Percentiles rank a stretch among this genome's conserved stretches.
Evolutionary conservation across 306 rosid genomes (phyloP).

Genomic region (Vigna nakashimae): DNA sequence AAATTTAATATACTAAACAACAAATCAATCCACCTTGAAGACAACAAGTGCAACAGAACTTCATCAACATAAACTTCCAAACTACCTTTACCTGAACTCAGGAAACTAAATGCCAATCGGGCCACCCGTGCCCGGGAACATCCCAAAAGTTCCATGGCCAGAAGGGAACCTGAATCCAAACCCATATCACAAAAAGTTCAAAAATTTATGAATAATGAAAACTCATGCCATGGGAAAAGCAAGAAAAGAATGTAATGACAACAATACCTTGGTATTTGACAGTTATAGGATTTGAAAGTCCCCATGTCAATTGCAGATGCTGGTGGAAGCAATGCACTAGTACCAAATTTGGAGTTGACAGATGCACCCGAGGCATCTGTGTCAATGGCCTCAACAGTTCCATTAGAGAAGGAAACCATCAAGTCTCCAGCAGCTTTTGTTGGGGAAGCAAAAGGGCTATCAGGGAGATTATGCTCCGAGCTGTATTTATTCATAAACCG

Average conservation of each 20-base stretch:
- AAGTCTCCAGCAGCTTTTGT: slow-evolving; percentile 69
- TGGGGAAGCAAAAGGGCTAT: slow-evolving; percentile 97
- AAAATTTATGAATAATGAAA: slow-evolving; percentile 31
- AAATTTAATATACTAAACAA: slow-evolving; percentile 33
- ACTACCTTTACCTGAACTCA: slow-evolving; percentile 43
- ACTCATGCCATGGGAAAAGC: background rate
- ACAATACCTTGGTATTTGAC: slow-evolving; percentile 90
- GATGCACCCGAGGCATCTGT: slow-evolving; percentile 56
- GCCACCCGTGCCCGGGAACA: slow-evolving; percentile 82
- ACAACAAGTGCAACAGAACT: slow-evolving; percentile 19
- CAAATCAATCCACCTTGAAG: slow-evolving; percentile 38
- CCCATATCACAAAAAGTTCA: background rate
- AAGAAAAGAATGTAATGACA: slow-evolving; percentile 3
- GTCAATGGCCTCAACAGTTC: slow-evolving; percentile 53
- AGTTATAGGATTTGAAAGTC: slow-evolving; percentile 80
- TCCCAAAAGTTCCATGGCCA: slow-evolving; percentile 82
- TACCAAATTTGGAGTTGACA: slow-evolving; percentile 58
- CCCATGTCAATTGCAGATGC: slow-evolving; percentile 75
- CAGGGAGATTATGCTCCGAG: slow-evolving; percentile 97
- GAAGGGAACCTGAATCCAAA: slow-evolving; percentile 72
- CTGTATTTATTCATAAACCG: slow-evolving; percentile 59
- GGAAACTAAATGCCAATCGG: slow-evolving; percentile 85
- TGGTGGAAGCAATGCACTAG: slow-evolving; percentile 58
- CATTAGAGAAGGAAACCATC: slow-evolving; percentile 56
- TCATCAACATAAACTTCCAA: slow-evolving; percentile 3